Evolutionary conservation across 2,329 filamentous ascomycete genomes (phyloP).

Genomic region (Sporothrix schenckii): DNA sequence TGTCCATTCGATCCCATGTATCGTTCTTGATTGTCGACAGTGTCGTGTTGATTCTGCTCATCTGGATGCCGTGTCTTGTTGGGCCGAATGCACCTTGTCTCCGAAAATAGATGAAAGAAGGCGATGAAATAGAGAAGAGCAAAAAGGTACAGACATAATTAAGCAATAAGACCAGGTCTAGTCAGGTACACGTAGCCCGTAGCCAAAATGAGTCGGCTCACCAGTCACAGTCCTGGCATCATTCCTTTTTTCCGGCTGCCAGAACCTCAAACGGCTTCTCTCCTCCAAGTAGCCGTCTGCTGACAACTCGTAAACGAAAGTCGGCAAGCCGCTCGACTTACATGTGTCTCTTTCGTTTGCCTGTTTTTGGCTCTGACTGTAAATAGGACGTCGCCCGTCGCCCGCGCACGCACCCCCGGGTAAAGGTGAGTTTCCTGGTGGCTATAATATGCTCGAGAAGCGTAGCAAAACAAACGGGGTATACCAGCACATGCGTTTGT

Average conservation of each 20-base stretch:
- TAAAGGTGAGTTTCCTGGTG: not conserved
- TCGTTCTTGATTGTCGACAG: not conserved
- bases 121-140: not conserved
- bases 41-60: not conserved
- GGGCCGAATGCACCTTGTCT: constrained; percentile 21
- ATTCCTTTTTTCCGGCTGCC: constrained; percentile 15
- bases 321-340: not conserved
- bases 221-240: not conserved
- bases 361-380: not conserved
- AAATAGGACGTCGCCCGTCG: not conserved
- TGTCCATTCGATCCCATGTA: not conserved
- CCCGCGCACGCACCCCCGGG: constrained; percentile 19
- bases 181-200: not conserved
- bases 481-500: not conserved
- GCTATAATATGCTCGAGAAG: constrained; percentile 2
- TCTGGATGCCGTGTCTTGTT: constrained; percentile 14
- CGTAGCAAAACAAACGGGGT: not conserved
- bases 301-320: not conserved
- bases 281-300: not conserved
- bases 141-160: not conserved
- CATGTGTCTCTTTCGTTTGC: not conserved
- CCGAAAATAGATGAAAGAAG: constrained; percentile 11
- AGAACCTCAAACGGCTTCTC: not conserved
- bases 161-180: not conserved
- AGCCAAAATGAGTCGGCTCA: no score